A percentile compares a stretch with the other conserved stretches of the same genome.
These are phyloP conservation scores for Fusarium drepaniforme DNA, from an alignment of 2,329 filamentous ascomycete genomes.

Conservation along the genomic window DNA sequence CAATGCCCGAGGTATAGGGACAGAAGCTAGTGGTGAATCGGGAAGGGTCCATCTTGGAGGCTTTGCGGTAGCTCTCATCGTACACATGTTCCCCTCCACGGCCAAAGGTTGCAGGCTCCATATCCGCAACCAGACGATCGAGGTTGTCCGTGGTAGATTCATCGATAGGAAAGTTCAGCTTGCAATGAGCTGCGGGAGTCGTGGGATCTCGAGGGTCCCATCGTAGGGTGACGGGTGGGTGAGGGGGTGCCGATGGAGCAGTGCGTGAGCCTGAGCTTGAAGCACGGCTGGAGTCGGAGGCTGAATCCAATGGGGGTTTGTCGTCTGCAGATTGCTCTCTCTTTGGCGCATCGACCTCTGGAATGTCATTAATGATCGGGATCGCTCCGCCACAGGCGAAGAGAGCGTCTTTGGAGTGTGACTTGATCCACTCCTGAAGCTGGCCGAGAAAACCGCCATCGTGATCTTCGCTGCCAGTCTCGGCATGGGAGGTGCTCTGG, in stretches of 20 bases:
- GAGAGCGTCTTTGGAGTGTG: neutral
- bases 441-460: neutral
- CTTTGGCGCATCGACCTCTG: neutral
- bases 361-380: neutral
- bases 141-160: neutral
- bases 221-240: neutral
- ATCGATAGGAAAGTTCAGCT: neutral
- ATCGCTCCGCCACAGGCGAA: neutral
- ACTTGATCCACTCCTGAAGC: neutral
- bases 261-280: neutral
- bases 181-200: neutral
- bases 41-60: slow-evolving; percentile 60
- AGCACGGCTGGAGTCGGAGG: neutral
- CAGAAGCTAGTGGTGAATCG: slow-evolving; percentile 63
- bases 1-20: slow-evolving; percentile 64
- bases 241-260: neutral
- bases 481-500: neutral
- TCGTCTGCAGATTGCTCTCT: neutral
- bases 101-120: slow-evolving; percentile 62
- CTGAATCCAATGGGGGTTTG: neutral
- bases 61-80: slow-evolving; percentile 66
- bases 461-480: neutral
- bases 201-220: slow-evolving; percentile 5
- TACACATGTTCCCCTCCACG: slow-evolving; percentile 57
- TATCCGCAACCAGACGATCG: neutral